Percentiles rank a stretch among this genome's conserved stretches.
Evolutionary conservation across 2,329 filamentous ascomycete species (phyloP).

Genomic region (Monosporascus ibericus): DNA sequence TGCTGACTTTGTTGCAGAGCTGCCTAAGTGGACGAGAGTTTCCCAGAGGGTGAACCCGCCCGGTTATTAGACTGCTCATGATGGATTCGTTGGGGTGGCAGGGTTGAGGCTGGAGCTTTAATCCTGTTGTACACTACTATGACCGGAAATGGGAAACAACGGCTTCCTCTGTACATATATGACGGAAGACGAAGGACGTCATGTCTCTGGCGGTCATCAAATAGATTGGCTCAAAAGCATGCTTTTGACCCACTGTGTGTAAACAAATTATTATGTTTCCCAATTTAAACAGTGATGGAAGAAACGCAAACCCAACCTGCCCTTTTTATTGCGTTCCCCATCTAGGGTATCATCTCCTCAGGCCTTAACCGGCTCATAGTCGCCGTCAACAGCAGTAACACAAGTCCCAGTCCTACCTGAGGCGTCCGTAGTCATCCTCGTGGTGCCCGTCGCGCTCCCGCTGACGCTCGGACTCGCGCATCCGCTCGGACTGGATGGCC

Average conservation of each 20-base stretch:
- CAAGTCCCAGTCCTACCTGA: constrained; percentile 33
- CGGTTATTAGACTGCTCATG: constrained; percentile 60
- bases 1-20: constrained; percentile 43
- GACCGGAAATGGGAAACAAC: constrained; percentile 1
- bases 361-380: no score
- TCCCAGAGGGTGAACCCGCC: constrained; percentile 92
- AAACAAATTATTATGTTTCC: neutral
- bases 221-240: neutral
- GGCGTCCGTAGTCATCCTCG: constrained; percentile 53
- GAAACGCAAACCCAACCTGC: neutral
- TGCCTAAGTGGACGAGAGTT: constrained; percentile 91
- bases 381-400: no score
- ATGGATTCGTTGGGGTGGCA: neutral
- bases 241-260: neutral
- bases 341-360: neutral
- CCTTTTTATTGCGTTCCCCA: neutral
- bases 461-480: constrained; percentile 36
- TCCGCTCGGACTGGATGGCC: constrained; percentile 53
- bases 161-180: constrained; percentile 5
- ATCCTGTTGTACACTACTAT: constrained; percentile 16
- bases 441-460: constrained; percentile 31
- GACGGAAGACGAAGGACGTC: neutral
- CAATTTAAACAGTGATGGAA: neutral
- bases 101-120: neutral
- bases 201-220: neutral